Evolutionary conservation across 2,329 filamentous ascomycete genomes (phyloP), one percentile per base, ranked within the genome.

Genomic region (Verruconis gallopava): DNA sequence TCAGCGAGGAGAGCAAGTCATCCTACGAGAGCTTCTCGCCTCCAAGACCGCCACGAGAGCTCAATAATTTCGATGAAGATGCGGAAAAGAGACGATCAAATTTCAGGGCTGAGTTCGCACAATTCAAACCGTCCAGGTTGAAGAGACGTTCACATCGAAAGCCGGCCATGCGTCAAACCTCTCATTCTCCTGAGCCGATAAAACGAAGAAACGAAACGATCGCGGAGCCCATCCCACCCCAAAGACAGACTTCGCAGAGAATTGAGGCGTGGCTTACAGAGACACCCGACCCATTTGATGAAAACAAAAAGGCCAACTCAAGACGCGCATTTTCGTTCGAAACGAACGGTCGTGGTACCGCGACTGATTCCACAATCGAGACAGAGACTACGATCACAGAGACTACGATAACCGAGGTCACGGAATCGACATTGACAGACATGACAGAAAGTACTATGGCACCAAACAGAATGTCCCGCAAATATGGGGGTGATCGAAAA

Each of bases 181-280:
- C 40, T 3, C 36, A 37, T 21, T 35, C 33, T 14, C 33, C 40
- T 4, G 40, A 37, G 11, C 30, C 17, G 12, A 18, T 42, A 18
- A 17, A 36, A 6, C 18, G 13, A 6, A 6, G 17, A 15, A 9
- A 36, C 15, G 25, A 30, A n/a, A 9, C 25, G n/a, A 9, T n/a
- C n/a, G 25, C 9, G n/a, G 25, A 30, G 25, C 25, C 25, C 9
- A 30, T 30, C 6, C 25, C 25, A 9, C 25, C 40, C 18, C 36
- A 12, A 22, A 33, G 21, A 15, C 14, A n/a, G 40, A 21, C 19
- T 42, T n/a, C 40, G 22, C 13, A 42, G 9, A 9, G 40, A 18
- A 33, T 80, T 19, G 72, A 79, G 55, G 71, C 73, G 38, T 80
- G 76, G 76, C 65, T 80, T 4, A 68, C 67, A 2, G 62, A 62